Evolutionary conservation across 1,284 basidiomycete genomes (phyloP), one percentile per base, ranked within the genome.

Genomic region (Chondrostereum purpureum): DNA sequence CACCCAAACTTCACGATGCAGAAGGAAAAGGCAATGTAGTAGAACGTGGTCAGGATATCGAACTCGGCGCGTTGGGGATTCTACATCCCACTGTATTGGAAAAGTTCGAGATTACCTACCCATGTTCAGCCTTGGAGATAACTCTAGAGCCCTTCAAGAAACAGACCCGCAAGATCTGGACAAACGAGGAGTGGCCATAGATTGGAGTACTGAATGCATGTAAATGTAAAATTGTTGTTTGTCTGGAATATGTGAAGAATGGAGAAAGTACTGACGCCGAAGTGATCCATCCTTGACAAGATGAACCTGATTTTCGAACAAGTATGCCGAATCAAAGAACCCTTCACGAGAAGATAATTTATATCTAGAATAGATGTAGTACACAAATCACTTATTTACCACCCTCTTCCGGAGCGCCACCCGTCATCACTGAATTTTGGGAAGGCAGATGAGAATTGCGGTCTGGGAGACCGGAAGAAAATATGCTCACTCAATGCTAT

Each of bases 71-170:
- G 24, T 69, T 97, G 46, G 93, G 93, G 20, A 88, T 96, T 54
- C 69, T 97, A 49, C 93, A 97, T 64, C 93, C 94, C 2, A 77
- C 70, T 11, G 94, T 96, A n/a, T 70, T 97, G 47, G 78, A 83
- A 57, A 91, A 89, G 57, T 97, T 94, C 65, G 92, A 96, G 63
- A 86, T 99, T 53, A 78, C 80, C 39, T 94, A 90, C 67, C 96
- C 95, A n/a, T 97, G 93, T 66, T 96, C 93, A 13, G 85, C 85
- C 8, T 70, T 99, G 49, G 96, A 99, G 74, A 92, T 99, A 62
- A 87, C 86, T 41, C 72, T 99, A 41, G 92, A 96, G 65, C 87
- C 86, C 12, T 92, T 99, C 75, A 83, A 92, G 68, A 92, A 88
- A 66, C 71, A 73, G 53, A 70, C 69, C 66, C 67, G 73, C 47